phyloP scores from a whole-genome alignment of 352 stramenopile species.

The Pythium aristosporum region DNA sequence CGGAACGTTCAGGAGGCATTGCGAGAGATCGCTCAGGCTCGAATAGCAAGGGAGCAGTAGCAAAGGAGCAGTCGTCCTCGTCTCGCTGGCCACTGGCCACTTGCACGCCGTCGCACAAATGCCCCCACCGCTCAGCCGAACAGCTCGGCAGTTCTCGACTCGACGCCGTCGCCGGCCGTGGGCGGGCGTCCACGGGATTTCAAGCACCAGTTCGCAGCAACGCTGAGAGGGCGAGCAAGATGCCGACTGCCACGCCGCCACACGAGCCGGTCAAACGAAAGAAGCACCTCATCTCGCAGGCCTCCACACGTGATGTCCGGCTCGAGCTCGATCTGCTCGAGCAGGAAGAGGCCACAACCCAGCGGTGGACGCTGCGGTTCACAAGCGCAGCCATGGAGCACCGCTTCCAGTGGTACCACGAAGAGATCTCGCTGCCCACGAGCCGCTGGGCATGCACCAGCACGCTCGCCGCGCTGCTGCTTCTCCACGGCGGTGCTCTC shows the following conservation, averaged over 20 bases:
- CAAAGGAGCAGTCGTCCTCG: background rate
- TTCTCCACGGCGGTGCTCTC: conserved; percentile 43
- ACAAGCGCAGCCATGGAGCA: conserved; percentile 40
- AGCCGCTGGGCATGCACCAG: conserved; percentile 34
- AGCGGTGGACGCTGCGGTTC: conserved; percentile 53
- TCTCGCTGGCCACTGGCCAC: conserved; percentile 5
- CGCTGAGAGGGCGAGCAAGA: background rate
- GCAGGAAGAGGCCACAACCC: conserved; percentile 38
- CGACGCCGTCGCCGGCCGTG: background rate
- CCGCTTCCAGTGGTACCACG: conserved; percentile 62
- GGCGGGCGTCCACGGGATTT: background rate
- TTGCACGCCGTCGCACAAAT: conserved; percentile 2
- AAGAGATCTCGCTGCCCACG: conserved; percentile 42
- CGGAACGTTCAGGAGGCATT: conserved; percentile 24
- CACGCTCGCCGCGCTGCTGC: conserved; percentile 36
- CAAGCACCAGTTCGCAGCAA: too few species aligned
- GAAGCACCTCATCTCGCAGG: conserved; percentile 44
- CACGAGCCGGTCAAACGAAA: conserved; percentile 18
- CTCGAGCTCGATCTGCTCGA: conserved; percentile 52
- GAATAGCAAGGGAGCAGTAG: too few species aligned
- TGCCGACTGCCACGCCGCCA: background rate
- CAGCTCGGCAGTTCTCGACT: background rate
- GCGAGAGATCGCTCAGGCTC: background rate
- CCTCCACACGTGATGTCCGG: conserved; percentile 42
- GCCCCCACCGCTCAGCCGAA: background rate